Conservation (phyloP, 106 monocot species). For the Amphibolis antarctica region DNA sequence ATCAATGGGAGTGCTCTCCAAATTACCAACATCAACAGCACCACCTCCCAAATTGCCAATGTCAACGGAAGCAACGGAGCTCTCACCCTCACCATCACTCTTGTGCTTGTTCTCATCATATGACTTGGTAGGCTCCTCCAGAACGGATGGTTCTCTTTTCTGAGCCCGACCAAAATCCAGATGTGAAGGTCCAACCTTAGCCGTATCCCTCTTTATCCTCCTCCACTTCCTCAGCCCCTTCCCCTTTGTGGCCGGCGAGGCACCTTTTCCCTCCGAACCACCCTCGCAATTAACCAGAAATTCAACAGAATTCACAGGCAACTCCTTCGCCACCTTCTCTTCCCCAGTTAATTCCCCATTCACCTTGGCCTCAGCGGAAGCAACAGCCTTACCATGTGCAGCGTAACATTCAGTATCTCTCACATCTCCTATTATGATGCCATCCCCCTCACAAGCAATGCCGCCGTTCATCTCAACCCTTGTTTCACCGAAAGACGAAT, state of each 20-base stretch:
- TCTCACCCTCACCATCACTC: slow-evolving; percentile 25
- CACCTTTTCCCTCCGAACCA: neutral
- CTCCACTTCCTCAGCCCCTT: slow-evolving; percentile 55
- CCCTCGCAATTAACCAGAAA: neutral
- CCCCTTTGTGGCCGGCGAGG: slow-evolving; percentile 18
- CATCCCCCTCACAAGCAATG: neutral
- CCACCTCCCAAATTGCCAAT: slow-evolving; percentile 14
- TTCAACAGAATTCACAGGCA: neutral
- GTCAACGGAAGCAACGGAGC: slow-evolving; percentile 34
- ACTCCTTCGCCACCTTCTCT: neutral
- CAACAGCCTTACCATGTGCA: neutral
- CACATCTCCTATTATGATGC: neutral
- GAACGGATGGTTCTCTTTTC: slow-evolving; percentile 35
- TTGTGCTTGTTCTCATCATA: slow-evolving; percentile 23
- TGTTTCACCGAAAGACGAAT: neutral
- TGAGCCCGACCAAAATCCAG: slow-evolving; percentile 29
- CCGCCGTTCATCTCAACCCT: neutral
- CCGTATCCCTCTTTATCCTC: slow-evolving; percentile 37
- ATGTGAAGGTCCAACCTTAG: slow-evolving; percentile 18
- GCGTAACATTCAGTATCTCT: neutral
- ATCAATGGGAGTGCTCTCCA: slow-evolving; percentile 10
- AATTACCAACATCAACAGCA: slow-evolving; percentile 25
- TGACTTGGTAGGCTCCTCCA: slow-evolving; percentile 27
- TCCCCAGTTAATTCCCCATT: slow-evolving; percentile 1
- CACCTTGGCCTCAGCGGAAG: neutral